Evolutionary conservation across 768 basidiomycete species (phyloP).

Genomic region (Hysterangium stoloniferum): DNA sequence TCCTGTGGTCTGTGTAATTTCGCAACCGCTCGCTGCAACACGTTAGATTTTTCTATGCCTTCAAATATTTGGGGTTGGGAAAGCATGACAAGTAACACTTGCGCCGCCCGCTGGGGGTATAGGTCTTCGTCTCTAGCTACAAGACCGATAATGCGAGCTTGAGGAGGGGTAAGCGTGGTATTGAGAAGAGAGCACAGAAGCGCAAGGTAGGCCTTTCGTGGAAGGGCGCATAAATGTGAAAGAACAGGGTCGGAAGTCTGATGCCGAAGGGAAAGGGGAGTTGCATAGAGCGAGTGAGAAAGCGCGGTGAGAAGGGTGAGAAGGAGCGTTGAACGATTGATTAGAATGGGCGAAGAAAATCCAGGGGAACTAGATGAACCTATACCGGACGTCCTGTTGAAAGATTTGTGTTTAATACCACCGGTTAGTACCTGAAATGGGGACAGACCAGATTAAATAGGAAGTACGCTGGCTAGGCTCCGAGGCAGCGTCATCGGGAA

Average conservation of each 20-base stretch:
- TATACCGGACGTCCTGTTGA: constrained; percentile 47
- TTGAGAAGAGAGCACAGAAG: constrained; percentile 91
- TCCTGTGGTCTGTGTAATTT: constrained; percentile 93
- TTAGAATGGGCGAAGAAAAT: constrained; percentile 54
- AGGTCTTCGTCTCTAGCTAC: constrained; percentile 9
- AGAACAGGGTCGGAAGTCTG: constrained; percentile 44
- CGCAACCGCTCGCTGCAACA: constrained; percentile 87
- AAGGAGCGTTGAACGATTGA: constrained; percentile 82
- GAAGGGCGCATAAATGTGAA: constrained; percentile 64
- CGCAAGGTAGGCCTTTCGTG: constrained; percentile 80
- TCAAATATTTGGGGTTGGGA: not conserved
- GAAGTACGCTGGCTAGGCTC: not conserved
- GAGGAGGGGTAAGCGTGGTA: constrained; percentile 69
- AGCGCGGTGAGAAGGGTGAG: constrained; percentile 82
- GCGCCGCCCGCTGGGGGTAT: constrained; percentile 16
- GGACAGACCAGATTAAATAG: constrained; percentile 12
- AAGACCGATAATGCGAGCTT: constrained; percentile 4
- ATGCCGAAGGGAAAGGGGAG: constrained; percentile 60
- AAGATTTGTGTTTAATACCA: no score
- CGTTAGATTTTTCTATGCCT: constrained; percentile 45
- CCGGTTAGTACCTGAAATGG: no score
- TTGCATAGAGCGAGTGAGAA: constrained; percentile 83
- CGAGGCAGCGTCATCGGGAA: constrained; percentile 1
- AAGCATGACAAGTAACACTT: constrained; percentile 3
- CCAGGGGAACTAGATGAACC: constrained; percentile 78